These are phyloP conservation scores for Fonsecaea multimorphosa DNA, from an alignment of 2,329 filamentous ascomycete genomes.

Conservation along the genomic window DNA sequence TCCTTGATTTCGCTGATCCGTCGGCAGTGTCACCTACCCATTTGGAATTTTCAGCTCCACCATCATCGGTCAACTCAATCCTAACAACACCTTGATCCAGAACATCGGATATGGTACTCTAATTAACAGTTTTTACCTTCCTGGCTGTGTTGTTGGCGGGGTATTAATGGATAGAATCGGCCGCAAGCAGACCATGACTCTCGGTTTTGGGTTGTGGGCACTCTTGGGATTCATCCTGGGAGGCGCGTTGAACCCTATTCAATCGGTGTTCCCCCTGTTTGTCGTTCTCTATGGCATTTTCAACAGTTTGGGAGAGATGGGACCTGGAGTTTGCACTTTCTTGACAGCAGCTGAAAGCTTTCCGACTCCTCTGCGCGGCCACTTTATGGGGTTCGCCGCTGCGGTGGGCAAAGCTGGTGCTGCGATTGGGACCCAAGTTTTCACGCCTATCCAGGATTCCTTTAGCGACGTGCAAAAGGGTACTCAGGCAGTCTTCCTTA, in stretches of 20 bases:
- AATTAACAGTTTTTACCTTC: constrained; percentile 60
- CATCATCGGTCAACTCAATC: constrained; percentile 55
- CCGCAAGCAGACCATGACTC: constrained; percentile 57
- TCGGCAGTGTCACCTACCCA: constrained; percentile 41
- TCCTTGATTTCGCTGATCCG: constrained; percentile 40
- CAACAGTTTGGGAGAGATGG: constrained; percentile 57
- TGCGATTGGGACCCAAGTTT: constrained; percentile 59
- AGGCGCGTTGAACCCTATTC: constrained; percentile 54
- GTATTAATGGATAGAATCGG: constrained; percentile 58
- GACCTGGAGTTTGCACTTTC: constrained; percentile 54
- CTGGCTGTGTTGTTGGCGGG: constrained; percentile 56
- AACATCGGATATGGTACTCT: constrained; percentile 55
- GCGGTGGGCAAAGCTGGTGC: constrained; percentile 59
- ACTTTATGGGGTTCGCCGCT: constrained; percentile 57
- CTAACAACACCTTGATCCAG: constrained; percentile 48
- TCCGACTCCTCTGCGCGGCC: constrained; percentile 58
- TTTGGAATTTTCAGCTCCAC: constrained; percentile 63
- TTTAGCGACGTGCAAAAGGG: constrained; percentile 53
- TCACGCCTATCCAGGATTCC: constrained; percentile 57
- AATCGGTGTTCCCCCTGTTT: constrained; percentile 58
- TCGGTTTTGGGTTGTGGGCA: constrained; percentile 56
- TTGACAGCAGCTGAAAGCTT: constrained; percentile 55
- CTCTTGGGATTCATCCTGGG: constrained; percentile 55
- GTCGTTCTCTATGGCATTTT: constrained; percentile 61
- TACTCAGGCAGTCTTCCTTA: constrained; percentile 58